Base-by-base conservation (phyloP, 2,329 filamentous ascomycete genomes). In the Penicillium crustosum region DNA sequence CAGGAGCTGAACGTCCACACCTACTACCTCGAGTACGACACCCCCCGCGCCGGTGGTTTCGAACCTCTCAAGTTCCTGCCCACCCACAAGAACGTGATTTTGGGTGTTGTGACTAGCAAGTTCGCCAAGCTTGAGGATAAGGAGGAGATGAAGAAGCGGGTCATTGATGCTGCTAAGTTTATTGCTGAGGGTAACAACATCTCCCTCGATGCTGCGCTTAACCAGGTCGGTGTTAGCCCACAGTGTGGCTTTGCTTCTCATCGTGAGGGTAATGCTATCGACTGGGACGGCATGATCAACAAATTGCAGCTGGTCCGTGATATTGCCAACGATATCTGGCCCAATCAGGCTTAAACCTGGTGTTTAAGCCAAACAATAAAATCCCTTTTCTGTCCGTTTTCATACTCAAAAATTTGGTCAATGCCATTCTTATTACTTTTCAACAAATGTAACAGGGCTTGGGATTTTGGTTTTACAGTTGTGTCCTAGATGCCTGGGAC, bases 191-290 rank as follows among this genome's bases (percentile, higher is more conserved):
- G 89, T 0, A 86, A 81, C 53, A 83, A 83, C 10, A 80, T 89
- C 75, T 83, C 79, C 2, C 79, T 80, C 45, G 83, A 90, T 70
- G 83, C 91, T 71, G 88, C 88, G 0, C 77, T 93, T 13, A 82
- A 88, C 74, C 83, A 87, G 64, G 77, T 92, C 48, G 82, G 82
- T 54, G 82, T 90, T 19, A 89, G 85, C 69, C 88, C 89, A 0
- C 88, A 91, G 77, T 90, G 87, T 70, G 87, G 87, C 6, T 89
- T 89, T 73, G 89, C 88, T 36, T 90, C 86, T 36, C 89, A 93
- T 70, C 85, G 88, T 64, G 86, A 83, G 66, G 89, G 89, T 0
- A 91, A 93, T 69, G 82, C 85, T 15, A 79, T 93, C 53, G 83
- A 81, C 23, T 79, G 85, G 61, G 83, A 89, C 45, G 88, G 89